Conservation (phyloP, 768 basidiomycete genomes). For the Boletellus emodensis region DNA sequence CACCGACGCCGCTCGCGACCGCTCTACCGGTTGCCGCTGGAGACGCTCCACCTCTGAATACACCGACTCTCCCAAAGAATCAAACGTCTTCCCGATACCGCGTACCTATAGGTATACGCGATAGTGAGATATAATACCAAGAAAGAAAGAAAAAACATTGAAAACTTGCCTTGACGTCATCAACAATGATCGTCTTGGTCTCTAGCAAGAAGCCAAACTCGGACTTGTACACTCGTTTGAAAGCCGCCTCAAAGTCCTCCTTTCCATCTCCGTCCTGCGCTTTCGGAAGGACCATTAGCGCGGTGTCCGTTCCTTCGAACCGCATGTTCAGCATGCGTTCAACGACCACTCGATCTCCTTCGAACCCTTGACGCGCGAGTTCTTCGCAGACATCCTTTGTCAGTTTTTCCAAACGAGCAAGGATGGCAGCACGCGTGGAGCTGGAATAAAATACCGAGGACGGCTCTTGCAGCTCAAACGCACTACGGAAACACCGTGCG, state of each 20-base stretch:
- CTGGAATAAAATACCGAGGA: slow-evolving; percentile 73
- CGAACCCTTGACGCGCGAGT: slow-evolving; percentile 79
- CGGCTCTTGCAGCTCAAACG: slow-evolving; percentile 86
- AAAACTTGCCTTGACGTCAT: slow-evolving; percentile 76
- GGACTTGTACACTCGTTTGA: slow-evolving; percentile 73
- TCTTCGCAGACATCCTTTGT: slow-evolving; percentile 58
- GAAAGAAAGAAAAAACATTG: neutral
- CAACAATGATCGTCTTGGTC: slow-evolving; percentile 77
- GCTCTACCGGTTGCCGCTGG: slow-evolving; percentile 34
- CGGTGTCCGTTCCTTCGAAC: slow-evolving; percentile 90
- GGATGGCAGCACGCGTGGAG: slow-evolving; percentile 51
- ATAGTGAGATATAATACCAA: neutral
- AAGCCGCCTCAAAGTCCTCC: slow-evolving; percentile 76
- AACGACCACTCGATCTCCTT: slow-evolving; percentile 60
- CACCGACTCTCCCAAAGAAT: slow-evolving; percentile 73
- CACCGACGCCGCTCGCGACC: slow-evolving; percentile 45
- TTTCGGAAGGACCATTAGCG: slow-evolving; percentile 77
- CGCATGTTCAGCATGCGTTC: slow-evolving; percentile 91
- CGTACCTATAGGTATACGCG: slow-evolving; percentile 57
- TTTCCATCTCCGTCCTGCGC: slow-evolving; percentile 46
- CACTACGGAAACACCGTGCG: slow-evolving; percentile 52
- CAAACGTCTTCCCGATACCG: slow-evolving; percentile 88
- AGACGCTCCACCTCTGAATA: slow-evolving; percentile 68
- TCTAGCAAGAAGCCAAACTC: slow-evolving; percentile 93
- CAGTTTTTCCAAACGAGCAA: slow-evolving; percentile 66